Evolutionary conservation across 164 flowering plant genomes (phyloP).

Genomic region (Aristolochia californica): DNA sequence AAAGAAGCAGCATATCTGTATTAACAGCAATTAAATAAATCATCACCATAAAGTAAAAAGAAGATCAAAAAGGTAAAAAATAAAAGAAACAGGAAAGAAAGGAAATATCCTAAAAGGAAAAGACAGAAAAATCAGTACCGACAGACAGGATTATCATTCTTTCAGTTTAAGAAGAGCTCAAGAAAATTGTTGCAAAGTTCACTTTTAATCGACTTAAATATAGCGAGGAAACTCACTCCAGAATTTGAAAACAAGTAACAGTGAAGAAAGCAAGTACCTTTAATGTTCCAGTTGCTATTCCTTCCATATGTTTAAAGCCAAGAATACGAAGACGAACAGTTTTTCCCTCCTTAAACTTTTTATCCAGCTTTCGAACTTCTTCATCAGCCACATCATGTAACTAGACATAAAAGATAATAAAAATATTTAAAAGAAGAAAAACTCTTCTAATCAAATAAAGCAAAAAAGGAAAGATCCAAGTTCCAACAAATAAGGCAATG

Average conservation of each 20-base stretch:
- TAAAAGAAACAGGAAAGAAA: too few species aligned
- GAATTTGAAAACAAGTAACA: not conserved
- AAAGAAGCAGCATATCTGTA: not conserved
- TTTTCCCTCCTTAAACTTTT: constrained; percentile 63
- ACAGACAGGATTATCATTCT: too few species aligned
- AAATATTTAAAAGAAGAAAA: too few species aligned
- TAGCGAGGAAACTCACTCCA: not conserved
- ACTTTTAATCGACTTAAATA: too few species aligned
- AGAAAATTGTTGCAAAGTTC: too few species aligned
- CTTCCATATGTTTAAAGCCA: constrained; percentile 78
- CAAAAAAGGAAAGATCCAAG: not conserved
- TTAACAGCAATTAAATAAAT: not conserved
- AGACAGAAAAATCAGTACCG: too few species aligned
- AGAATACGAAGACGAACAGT: constrained; percentile 65
- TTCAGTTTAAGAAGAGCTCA: too few species aligned
- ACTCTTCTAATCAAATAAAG: too few species aligned
- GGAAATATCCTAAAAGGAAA: too few species aligned
- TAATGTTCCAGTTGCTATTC: constrained; percentile 63
- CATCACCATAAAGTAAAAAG: not conserved
- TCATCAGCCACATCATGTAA: constrained; percentile 62
- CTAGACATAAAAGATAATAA: constrained; percentile 25
- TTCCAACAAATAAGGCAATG: constrained; percentile 1
- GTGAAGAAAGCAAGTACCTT: constrained; percentile 39
- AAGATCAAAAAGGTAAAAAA: too few species aligned
- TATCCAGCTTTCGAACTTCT: constrained; percentile 53